Base-by-base conservation (phyloP, 495 filamentous ascomycete genomes). In the Penicillium macrosclerotiorum region DNA sequence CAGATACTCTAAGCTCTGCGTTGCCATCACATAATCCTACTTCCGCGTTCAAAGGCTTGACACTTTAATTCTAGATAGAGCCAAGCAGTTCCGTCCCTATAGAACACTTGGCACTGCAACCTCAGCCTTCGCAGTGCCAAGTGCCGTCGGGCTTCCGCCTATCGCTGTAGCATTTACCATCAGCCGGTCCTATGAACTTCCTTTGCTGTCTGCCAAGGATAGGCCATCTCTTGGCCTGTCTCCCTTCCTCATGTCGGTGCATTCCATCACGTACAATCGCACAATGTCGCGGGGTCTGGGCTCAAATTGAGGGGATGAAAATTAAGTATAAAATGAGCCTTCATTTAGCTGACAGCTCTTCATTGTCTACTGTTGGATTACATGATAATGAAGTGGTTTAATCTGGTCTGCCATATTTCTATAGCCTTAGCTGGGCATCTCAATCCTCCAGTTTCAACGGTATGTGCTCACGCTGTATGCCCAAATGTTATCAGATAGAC, bases 81-180 rank as follows among this genome's bases (percentile, higher is more conserved):
- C 44, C 35, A 47, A 39, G 34, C 35, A 34, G 12, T n/a, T n/a
- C n/a, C 17, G 23, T n/a, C 11, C 8, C 12, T 5, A 33, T 18
- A 26, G 25, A 22, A 19, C 16, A 35, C 48, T 55, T 51, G 43
- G 52, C 52, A 41, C 35, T 52, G 52, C 37, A 52, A 55, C 52
- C 52, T 48, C 29, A 55, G 52, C 44, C 22, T 11, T 45, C 19
- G 27, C 18, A 6, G 34, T 45, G 13, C 14, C 22, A 48, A 48
- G 48, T 47, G 19, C 52, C 52, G 52, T 55, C 52, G 52, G 52
- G 43, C 30, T 23, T 47, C 52, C 52, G 52, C 48, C 35, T 55
- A 49, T 19, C 40, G 17, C 16, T 20, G 30, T 19, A 16, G 18
- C 31, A 30, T 36, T 26, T 1, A 14, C 24, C 23, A 20, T 4